phyloP scores from a whole-genome alignment of 148 eudicot genomes.

The Chenopodium berlandieri region DNA sequence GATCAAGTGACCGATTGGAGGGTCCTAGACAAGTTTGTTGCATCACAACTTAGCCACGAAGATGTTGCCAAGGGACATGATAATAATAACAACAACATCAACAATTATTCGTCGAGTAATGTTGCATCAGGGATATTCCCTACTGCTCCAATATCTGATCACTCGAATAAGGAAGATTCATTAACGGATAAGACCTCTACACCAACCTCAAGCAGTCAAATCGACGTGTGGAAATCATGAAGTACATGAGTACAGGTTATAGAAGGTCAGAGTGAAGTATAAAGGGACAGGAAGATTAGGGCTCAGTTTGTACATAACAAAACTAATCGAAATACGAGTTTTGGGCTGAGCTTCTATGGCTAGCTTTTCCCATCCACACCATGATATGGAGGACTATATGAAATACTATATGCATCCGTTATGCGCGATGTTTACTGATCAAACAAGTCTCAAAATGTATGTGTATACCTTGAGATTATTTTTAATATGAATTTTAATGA shows the following conservation, averaged over 20 bases:
- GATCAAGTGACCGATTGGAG: constrained; percentile 79
- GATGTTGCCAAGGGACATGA: constrained; percentile 26
- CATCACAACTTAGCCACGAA: constrained; percentile 75
- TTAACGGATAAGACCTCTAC: constrained; percentile 28
- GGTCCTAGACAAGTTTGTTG: constrained; percentile 76
- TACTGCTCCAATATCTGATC: constrained; percentile 5
- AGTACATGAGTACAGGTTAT: background rate
- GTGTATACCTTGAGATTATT: background rate
- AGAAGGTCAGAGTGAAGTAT: background rate
- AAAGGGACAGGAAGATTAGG: constrained; percentile 4
- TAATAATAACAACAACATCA: constrained; percentile 1
- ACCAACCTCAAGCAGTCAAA: constrained; percentile 31
- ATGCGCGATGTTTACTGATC: background rate
- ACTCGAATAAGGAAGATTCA: constrained; percentile 24
- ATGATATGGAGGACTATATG: constrained; percentile 8
- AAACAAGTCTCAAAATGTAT: background rate
- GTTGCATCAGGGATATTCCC: constrained; percentile 13
- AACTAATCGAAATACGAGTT: constrained; percentile 6
- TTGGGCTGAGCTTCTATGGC: constrained; percentile 13
- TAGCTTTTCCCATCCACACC: constrained; percentile 12
- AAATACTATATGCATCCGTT: constrained; percentile 5
- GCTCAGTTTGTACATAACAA: constrained; percentile 29
- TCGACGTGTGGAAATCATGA: constrained; percentile 29
- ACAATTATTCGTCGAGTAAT: constrained; percentile 9
- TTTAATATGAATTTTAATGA: constrained; percentile 5